Conservation (phyloP, 2,329 filamentous ascomycete species). For the Aspergillus hiratsukae region DNA sequence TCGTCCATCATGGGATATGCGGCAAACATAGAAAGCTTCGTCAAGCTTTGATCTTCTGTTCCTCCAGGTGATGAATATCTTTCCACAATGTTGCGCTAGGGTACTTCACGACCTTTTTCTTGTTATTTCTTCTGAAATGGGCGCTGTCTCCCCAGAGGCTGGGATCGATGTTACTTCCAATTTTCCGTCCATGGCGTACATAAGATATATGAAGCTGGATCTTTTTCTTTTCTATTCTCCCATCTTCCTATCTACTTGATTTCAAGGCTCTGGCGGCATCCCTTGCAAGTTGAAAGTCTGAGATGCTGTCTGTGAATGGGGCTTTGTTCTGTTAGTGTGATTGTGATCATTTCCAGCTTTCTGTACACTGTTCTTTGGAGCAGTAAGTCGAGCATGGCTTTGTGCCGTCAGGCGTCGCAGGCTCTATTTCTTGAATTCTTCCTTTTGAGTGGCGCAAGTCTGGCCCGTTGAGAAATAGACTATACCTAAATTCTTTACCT, state of each 20-base stretch:
- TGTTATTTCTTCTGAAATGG: not conserved
- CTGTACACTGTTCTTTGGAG: not conserved
- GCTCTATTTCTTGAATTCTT: not conserved
- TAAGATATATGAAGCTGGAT: not conserved
- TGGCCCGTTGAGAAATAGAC: not conserved
- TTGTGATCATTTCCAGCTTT: slow-evolving; percentile 16
- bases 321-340: not conserved
- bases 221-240: not conserved
- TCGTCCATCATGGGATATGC: slow-evolving; percentile 53
- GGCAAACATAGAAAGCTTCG: slow-evolving; percentile 12
- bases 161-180: not conserved
- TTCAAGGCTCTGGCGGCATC: not conserved
- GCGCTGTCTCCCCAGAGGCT: not conserved
- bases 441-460: not conserved
- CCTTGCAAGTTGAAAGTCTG: not conserved
- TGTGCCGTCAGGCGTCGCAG: not conserved
- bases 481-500: not conserved
- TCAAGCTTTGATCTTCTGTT: not conserved
- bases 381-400: not conserved
- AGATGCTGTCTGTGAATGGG: not conserved
- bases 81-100: slow-evolving; percentile 8
- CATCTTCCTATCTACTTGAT: not conserved
- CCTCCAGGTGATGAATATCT: slow-evolving; percentile 15
- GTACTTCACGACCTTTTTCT: slow-evolving; percentile 19
- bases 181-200: not conserved